These are phyloP conservation scores for Talaromyces thailandensis DNA, from an alignment of 495 filamentous ascomycete genomes.

Conservation along the genomic window DNA sequence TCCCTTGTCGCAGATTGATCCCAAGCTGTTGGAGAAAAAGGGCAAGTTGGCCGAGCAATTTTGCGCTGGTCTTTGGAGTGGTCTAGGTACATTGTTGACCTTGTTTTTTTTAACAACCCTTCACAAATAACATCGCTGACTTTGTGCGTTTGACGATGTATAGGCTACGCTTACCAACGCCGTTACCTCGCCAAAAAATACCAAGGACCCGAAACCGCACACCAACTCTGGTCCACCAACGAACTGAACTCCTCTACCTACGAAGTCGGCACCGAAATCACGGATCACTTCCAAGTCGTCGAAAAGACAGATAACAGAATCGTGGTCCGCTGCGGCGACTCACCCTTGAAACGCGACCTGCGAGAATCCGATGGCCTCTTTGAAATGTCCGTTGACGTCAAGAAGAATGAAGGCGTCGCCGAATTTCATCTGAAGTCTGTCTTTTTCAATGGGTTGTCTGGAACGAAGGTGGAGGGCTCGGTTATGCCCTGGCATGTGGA, in stretches of 20 bases:
- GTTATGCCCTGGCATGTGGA: slow-evolving; percentile 48
- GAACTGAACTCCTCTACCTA: slow-evolving; percentile 47
- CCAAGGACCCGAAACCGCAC: slow-evolving; percentile 46
- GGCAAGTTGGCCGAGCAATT: slow-evolving; percentile 52
- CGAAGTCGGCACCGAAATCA: slow-evolving; percentile 54
- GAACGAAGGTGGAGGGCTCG: slow-evolving; percentile 27
- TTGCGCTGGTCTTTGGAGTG: slow-evolving; percentile 58
- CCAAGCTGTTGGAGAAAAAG: slow-evolving; percentile 52
- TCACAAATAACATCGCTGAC: neutral
- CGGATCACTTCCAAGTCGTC: slow-evolving; percentile 71
- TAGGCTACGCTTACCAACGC: slow-evolving; percentile 58
- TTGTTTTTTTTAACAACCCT: neutral
- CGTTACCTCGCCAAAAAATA: slow-evolving; percentile 53
- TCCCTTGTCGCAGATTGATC: slow-evolving; percentile 52
- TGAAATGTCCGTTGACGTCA: slow-evolving; percentile 55
- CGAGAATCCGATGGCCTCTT: slow-evolving; percentile 61
- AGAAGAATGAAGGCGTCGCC: slow-evolving; percentile 47
- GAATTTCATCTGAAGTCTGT: slow-evolving; percentile 62
- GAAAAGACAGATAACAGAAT: slow-evolving; percentile 53
- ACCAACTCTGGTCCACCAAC: slow-evolving; percentile 52
- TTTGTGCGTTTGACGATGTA: neutral
- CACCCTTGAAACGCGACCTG: slow-evolving; percentile 46
- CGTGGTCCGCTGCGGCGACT: slow-evolving; percentile 57
- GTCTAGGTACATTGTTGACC: slow-evolving; percentile 39
- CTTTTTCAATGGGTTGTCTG: slow-evolving; percentile 47